Base-by-base conservation (phyloP, 1,284 basidiomycete genomes). In the Cutaneotrichosporon dermatis region DNA sequence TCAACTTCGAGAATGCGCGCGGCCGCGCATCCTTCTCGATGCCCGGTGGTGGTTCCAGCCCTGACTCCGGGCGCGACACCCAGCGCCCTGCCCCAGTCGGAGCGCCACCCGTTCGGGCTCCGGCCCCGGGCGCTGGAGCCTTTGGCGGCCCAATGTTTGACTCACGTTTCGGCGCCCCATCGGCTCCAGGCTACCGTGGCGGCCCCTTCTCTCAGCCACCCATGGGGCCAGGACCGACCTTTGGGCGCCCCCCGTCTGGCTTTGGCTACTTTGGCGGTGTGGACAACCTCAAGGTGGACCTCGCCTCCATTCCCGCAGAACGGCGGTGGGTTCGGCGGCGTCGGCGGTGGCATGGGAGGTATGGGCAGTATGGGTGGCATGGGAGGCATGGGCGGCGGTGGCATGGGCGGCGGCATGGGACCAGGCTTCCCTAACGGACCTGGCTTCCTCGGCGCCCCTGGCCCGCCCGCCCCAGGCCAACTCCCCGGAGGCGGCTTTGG, bases 231-330 rank as follows among this genome's bases (percentile, higher is more conserved):
- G 62, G 59, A 33, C 55, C 59, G 12, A 58, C 61, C 5, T 67
- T 65, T 51, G 61, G 62, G n/a, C 57, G 63, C 36, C 63, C 62
- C 1, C 60, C 63, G 4, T 59, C 51, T 13, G 63, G 60, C 5
- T 62, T 62, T n/a, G 64, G 46, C 46, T 70, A 63, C 61, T 66
- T 62, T 51, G 61, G 63, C 11, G 61, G 63, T 35, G 41, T 57
- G 2, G 54, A n/a, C 57, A 58, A 44, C 34, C 56, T 4, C 54
- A 56, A 9, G 51, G 57, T 34, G 59, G 44, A 2, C 53, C 46
- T 2, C 69, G 62, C 34, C 61, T 3, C 62, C 60, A n/a, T 63
- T 57, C 43, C 57, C 58, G 10, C 63, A 62, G 54, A 64, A 61
- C 54, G 59, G 57, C 6, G 25, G 25, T 25, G 25, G 25, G 25